Base-by-base conservation (phyloP, 495 filamentous ascomycete genomes). In the Terfezia boudieri region DNA sequence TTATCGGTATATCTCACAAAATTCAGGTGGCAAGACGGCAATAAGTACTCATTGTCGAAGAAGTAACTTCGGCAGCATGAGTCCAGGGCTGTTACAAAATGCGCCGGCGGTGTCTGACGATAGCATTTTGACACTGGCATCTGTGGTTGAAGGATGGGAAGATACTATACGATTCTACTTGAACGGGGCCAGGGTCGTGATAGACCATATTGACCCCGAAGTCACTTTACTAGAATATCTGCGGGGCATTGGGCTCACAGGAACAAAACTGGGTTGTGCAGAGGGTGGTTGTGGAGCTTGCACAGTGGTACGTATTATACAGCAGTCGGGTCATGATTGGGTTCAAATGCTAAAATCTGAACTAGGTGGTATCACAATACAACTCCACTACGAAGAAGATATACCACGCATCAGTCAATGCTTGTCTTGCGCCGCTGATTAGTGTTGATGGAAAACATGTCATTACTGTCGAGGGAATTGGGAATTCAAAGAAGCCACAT, bases 381-480 rank as follows among this genome's bases (percentile, higher is more conserved):
- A 95, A 94, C 66, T 84, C 84, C 14, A 95, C 89, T 8, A 92
- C 86, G 49, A 83, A 80, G 64, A 75, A 81, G 61, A 80, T 95
- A 55, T 93, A 94, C 62, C 86, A 96, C 67, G 85, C 86, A 53
- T 84, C 80, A 20, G 83, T 94, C 53, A 96, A 96, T 64, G 90
- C 90, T 46, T 98, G 90, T 65, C 74, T 98, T 36, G 89, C 89
- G 12, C 90, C 90, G 0, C 72, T 98, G 52, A 80, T 87, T 36
- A 89, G 86, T 57, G 76, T 98, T 12, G 90, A 95, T 68, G 90
- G 90, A 23, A 98, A 98, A 67, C 90, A 98, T 74, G 88, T 98
- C 58, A 88, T 98, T 60, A 98, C 90, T 8, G 79, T 98, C 11
- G 90, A 98, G 67, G 90, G 90, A n/a, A 94, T 98, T 66, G 90